phyloP scores from a whole-genome alignment of 257 asterid genomes.

The Orobanche coerulescens region DNA sequence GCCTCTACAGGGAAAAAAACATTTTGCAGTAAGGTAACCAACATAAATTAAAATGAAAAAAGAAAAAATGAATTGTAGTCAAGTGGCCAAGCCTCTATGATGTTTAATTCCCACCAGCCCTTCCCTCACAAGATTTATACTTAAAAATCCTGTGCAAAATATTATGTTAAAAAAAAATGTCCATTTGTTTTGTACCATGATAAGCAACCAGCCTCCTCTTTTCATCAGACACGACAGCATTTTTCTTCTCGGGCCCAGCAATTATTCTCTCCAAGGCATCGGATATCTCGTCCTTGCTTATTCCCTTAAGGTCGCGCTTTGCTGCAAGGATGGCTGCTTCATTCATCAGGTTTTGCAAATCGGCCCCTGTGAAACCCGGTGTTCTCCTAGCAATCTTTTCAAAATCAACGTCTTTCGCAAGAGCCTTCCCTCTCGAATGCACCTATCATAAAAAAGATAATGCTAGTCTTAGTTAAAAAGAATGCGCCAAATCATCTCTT shows the following conservation, averaged over 20 bases:
- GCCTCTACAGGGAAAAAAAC: slow-evolving; percentile 83
- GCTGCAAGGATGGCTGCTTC: slow-evolving; percentile 99
- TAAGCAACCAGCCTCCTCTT: slow-evolving; percentile 92
- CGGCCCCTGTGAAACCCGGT: slow-evolving; percentile 98
- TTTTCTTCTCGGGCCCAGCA: slow-evolving; percentile 99
- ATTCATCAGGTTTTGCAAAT: slow-evolving; percentile 94
- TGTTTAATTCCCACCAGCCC: too few relatives aligned
- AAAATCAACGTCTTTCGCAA: slow-evolving; percentile 93
- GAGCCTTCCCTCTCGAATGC: slow-evolving; percentile 94
- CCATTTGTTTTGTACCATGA: slow-evolving; percentile 41
- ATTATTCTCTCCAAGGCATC: slow-evolving; percentile 98
- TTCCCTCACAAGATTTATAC: too few relatives aligned
- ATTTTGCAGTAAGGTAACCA: neutral
- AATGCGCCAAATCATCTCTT: neutral
- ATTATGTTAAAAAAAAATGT: neutral
- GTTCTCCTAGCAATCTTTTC: slow-evolving; percentile 92
- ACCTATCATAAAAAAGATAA: slow-evolving; percentile 35
- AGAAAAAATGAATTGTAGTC: too few relatives aligned
- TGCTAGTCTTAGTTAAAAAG: neutral
- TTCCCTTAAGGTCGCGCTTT: slow-evolving; percentile 88
- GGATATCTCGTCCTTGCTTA: slow-evolving; percentile 95
- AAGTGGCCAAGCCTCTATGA: too few relatives aligned
- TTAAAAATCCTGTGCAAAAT: slow-evolving; percentile 63
- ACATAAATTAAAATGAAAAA: neutral
- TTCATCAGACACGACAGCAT: slow-evolving; percentile 95